phyloP scores from a whole-genome alignment of 2,329 filamentous ascomycete species.

The Colletotrichum sp. region DNA sequence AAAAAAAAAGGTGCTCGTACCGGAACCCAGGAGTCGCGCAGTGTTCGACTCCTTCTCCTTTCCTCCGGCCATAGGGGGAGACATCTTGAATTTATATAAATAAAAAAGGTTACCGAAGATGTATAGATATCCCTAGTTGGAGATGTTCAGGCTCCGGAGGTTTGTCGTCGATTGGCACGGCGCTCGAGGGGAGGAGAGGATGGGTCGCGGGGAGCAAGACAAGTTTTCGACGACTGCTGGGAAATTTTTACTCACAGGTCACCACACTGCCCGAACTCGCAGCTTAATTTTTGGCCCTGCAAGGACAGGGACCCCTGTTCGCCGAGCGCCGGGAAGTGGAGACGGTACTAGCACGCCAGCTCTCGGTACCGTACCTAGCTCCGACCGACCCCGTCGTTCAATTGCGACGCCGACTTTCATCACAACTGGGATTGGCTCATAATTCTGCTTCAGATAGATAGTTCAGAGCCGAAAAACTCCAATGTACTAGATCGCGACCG shows the following conservation, averaged over 20 bases:
- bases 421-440: neutral
- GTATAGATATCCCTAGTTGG: neutral
- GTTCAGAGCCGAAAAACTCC: neutral
- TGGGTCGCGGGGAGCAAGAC: constrained; percentile 2
- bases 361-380: neutral
- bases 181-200: neutral
- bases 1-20: constrained; percentile 48
- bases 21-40: constrained; percentile 89
- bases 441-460: neutral
- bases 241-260: constrained; percentile 21
- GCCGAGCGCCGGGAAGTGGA: constrained; percentile 21
- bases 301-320: constrained; percentile 8
- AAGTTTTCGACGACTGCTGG: constrained; percentile 14
- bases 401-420: neutral
- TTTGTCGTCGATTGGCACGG: constrained; percentile 13
- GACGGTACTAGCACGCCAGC: neutral
- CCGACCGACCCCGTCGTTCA: neutral
- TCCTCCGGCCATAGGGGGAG: constrained; percentile 54
- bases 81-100: constrained; percentile 51
- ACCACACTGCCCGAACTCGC: constrained; percentile 11
- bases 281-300: constrained; percentile 16
- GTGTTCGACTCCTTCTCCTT: constrained; percentile 83
- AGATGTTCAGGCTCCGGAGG: neutral
- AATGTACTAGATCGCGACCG: neutral
- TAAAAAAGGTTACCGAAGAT: neutral